Evolutionary conservation across 2,329 filamentous ascomycete genomes (phyloP), one percentile per base, ranked within the genome.

Genomic region (Venturia pyrina): DNA sequence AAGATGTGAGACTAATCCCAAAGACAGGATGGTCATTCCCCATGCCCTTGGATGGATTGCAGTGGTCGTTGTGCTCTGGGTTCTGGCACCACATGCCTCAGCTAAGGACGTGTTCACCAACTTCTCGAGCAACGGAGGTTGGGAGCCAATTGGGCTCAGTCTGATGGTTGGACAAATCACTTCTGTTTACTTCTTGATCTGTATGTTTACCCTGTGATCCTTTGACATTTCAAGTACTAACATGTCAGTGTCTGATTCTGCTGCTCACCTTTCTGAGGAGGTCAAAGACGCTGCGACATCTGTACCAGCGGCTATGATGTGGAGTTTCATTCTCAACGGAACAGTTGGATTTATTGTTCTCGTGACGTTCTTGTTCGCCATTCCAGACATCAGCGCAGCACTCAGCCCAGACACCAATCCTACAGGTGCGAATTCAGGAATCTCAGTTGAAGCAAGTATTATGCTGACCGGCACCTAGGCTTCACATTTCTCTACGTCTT

Each of bases 261-360:
- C 76, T 32, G 76, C 76, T 2, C 76, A 80, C 66, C 77, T 80
- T 71, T 70, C 77, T 1, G 77, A 80, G 68, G 78, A 80, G 67
- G 74, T 79, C 66, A 75, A 77, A 65, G 73, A 79, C 32, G 77
- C 78, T 1, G 73, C 75, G 21, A 74, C 71, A 21, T 73, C 76
- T n/a, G 75, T 80, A 4, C 78, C 79, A 3, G 71, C 72, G 43
- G 74, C 76, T 11, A 79, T 80, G 73, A 69, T 80, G 6, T 73
- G 75, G 63, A 73, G 73, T 11, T 79, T 77, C 67, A 66, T 75
- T n/a, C 67, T 74, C 46, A 76, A 75, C 63, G 68, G 71, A 41
- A 67, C 73, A 7, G 68, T 75, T 19, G 73, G 73, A 5, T 71
- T 75, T 59, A 70, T 70, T 41, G 74, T 76, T 71, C 71, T 79